These are phyloP conservation scores for Neoascochyta sp. DNA, from an alignment of 2,329 filamentous ascomycete species.

Conservation along the genomic window DNA sequence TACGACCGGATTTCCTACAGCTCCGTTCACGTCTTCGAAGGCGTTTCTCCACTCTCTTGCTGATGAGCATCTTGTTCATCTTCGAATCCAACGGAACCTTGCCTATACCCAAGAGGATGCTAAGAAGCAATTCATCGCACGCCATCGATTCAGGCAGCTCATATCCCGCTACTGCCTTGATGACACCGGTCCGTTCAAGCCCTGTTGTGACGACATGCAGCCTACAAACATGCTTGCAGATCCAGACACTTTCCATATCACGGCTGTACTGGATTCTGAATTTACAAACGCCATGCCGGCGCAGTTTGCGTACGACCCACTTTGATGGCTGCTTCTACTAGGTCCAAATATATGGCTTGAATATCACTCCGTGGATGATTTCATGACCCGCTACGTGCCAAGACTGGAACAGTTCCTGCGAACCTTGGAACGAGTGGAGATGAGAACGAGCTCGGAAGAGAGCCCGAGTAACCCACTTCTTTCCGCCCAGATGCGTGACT, in stretches of 20 bases:
- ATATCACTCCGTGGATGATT: constrained; percentile 18
- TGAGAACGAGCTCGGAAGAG: constrained; percentile 11
- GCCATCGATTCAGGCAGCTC: constrained; percentile 12
- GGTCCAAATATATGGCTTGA: constrained; percentile 23
- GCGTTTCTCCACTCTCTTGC: constrained; percentile 18
- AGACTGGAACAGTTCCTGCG: constrained; percentile 39
- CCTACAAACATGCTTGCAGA: constrained; percentile 42
- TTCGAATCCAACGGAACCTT: constrained; percentile 22
- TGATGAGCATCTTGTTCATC: constrained; percentile 19
- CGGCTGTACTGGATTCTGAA: constrained; percentile 41
- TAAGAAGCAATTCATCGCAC: constrained; percentile 19
- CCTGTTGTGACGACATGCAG: constrained; percentile 42
- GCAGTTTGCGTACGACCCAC: constrained; percentile 39
- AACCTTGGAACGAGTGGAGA: constrained; percentile 30
- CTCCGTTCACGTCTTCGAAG: constrained; percentile 18
- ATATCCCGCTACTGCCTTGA: constrained; percentile 14
- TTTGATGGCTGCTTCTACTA: constrained; percentile 42
- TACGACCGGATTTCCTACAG: constrained; percentile 23
- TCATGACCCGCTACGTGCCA: constrained; percentile 26
- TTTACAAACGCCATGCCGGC: constrained; percentile 44
- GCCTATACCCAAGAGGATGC: constrained; percentile 20
- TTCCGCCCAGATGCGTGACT: constrained; percentile 35
- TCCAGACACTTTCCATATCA: constrained; percentile 35
- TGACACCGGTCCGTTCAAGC: constrained; percentile 37
- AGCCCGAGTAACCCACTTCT: constrained; percentile 8